phyloP scores from a whole-genome alignment of 495 filamentous ascomycete species.

The Tuber magnatum region DNA sequence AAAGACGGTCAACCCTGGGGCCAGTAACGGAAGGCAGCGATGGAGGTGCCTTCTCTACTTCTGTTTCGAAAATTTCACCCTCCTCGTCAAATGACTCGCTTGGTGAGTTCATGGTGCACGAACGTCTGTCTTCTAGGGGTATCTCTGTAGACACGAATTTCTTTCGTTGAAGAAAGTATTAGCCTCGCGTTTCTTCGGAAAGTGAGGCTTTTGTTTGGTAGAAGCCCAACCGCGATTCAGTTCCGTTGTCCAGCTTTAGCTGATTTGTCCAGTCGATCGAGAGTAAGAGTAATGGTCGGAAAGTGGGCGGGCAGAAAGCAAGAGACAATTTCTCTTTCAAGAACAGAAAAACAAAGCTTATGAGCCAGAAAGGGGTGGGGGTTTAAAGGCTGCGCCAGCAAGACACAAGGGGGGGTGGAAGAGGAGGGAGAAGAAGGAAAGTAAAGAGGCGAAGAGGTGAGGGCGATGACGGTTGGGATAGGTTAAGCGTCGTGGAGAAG shows the following conservation, averaged over 20 bases:
- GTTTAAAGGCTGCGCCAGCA: background rate
- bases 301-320: background rate
- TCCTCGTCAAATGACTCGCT: conserved; percentile 60
- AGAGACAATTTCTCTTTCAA: background rate
- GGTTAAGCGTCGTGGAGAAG: conserved; percentile 1
- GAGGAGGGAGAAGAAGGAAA: background rate
- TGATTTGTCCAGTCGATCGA: background rate
- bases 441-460: background rate
- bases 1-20: conserved; percentile 67
- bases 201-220: conserved; percentile 47
- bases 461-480: background rate
- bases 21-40: conserved; percentile 70
- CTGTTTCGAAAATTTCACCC: conserved; percentile 63
- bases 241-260: conserved; percentile 43
- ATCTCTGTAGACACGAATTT: conserved; percentile 61
- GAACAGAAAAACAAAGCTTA: background rate
- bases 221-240: conserved; percentile 49
- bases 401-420: background rate
- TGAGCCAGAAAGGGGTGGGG: background rate
- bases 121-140: conserved; percentile 27
- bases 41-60: conserved; percentile 60
- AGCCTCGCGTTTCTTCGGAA: conserved; percentile 38
- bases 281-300: background rate
- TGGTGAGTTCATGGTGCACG: conserved; percentile 46
- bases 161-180: conserved; percentile 70